Conservation (phyloP, 1,284 basidiomycete species). For the Earliella scabrosa region DNA sequence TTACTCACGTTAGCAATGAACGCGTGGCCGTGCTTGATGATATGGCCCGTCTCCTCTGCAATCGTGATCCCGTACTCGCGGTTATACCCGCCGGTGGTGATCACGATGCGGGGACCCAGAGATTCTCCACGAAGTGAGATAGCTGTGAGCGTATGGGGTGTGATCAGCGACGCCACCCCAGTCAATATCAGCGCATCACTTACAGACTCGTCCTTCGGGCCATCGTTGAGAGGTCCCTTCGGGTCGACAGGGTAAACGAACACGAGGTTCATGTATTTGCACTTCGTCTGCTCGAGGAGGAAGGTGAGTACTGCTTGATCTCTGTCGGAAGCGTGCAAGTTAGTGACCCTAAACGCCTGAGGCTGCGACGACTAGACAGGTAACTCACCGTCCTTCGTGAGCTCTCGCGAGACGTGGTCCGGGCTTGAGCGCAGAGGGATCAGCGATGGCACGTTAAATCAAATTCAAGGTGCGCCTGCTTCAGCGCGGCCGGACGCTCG, state of each 20-base stretch:
- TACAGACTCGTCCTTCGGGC: background rate
- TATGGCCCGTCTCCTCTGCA: conserved; percentile 37
- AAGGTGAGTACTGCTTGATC: conserved; percentile 43
- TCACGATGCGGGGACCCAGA: conserved; percentile 32
- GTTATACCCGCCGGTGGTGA: conserved; percentile 43
- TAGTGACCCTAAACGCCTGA: too few relatives aligned
- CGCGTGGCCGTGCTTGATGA: conserved; percentile 49
- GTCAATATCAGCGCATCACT: background rate
- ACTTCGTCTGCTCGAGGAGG: background rate
- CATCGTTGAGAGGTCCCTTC: background rate
- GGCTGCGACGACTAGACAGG: too few relatives aligned
- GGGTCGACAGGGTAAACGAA: background rate
- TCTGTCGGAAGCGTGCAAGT: conserved; percentile 32
- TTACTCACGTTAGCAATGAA: conserved; percentile 49
- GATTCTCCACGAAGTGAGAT: conserved; percentile 31
- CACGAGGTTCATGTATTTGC: background rate
- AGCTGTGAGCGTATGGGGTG: too few relatives aligned
- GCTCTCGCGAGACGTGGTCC: conserved; percentile 34
- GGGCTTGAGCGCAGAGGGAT: conserved; percentile 44
- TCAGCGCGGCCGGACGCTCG: conserved; percentile 36
- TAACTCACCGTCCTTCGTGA: conserved; percentile 38
- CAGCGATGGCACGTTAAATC: conserved; percentile 43
- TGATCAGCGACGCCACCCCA: too few relatives aligned
- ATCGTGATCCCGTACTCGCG: conserved; percentile 28
- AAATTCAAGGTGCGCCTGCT: conserved; percentile 19